phyloP scores from a whole-genome alignment of 495 filamentous ascomycete genomes.

The Copromyces sp. region DNA sequence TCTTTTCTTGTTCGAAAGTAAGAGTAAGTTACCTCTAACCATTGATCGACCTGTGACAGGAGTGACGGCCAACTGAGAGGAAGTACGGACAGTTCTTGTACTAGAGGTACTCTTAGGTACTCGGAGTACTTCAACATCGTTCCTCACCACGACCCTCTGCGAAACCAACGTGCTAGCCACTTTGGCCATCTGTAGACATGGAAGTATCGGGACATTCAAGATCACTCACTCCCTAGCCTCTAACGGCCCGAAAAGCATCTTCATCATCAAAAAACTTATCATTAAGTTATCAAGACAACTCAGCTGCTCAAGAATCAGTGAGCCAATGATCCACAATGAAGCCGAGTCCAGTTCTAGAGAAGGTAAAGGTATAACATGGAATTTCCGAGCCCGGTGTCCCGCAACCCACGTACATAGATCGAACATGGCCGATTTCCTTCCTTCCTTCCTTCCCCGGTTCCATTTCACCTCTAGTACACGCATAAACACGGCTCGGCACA shows the following conservation, averaged over 20 bases:
- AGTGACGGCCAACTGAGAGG: neutral
- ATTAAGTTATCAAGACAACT: neutral
- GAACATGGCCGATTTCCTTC: neutral
- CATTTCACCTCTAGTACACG: neutral
- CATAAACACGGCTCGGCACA: neutral
- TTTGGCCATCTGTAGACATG: neutral
- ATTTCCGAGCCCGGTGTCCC: neutral
- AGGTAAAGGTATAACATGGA: neutral
- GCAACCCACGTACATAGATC: neutral
- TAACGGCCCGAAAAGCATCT: neutral
- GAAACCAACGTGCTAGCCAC: neutral
- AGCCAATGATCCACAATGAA: neutral
- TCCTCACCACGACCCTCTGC: neutral
- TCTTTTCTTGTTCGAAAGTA: neutral
- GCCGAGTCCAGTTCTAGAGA: neutral
- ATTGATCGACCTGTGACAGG: neutral
- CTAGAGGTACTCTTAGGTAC: too few species aligned
- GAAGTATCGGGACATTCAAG: neutral
- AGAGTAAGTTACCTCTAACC: neutral
- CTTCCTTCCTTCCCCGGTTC: neutral
- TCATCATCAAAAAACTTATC: too few species aligned
- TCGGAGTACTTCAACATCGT: too few species aligned
- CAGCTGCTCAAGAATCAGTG: neutral
- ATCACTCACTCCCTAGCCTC: neutral
- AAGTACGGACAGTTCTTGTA: neutral